Evolutionary conservation across 1,284 basidiomycete genomes (phyloP), one percentile per base, ranked within the genome.

Genomic region (Ganoderma sp.): DNA sequence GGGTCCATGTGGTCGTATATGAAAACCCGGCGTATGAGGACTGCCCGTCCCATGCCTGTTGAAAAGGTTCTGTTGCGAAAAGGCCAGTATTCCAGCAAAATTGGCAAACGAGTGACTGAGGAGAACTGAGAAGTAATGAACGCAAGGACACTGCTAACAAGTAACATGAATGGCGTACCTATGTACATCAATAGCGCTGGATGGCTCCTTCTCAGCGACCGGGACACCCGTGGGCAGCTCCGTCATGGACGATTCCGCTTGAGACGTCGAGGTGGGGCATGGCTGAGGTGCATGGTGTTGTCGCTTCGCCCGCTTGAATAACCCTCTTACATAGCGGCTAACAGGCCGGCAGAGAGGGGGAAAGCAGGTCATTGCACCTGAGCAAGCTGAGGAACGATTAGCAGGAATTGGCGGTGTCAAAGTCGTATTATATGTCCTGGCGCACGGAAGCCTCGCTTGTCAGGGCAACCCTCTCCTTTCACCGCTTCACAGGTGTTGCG

Each of bases 361-460:
- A 43, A 65, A 65, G 60, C 67, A 68, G 28, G 67, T 48, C 67
- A 68, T 68, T 17, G 63, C 45, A n/a, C 58, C 50, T 28, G 25
- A 17, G 39, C 19, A 39, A 41, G 42, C 39, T 7, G 28, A 42
- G 66, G 54, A 42, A 10, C 42, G 52, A 52, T 22, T 45, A 52
- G 22, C 39, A 63, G 34, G n/a, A 22, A n/a, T 41, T 60, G 19
- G 58, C 19, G 4, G 14, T 22, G 58, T 43, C 34, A 34, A 10
- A 34, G 60, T 14, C 14, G 61, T 67, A 61, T 25, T 67, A 67
- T 63, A 64, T 64, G 63, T 41, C 22, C 50, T 42, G 59, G 32
- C 67, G 59, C 67, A 67, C 61, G 67, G 67, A 14, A 64, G 57
- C 67, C 67, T 67, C 58, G 63, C 67, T 64, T 64, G 61, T 63